Conservation (phyloP, 2,329 filamentous ascomycete genomes). For the Trichoderma koningii region DNA sequence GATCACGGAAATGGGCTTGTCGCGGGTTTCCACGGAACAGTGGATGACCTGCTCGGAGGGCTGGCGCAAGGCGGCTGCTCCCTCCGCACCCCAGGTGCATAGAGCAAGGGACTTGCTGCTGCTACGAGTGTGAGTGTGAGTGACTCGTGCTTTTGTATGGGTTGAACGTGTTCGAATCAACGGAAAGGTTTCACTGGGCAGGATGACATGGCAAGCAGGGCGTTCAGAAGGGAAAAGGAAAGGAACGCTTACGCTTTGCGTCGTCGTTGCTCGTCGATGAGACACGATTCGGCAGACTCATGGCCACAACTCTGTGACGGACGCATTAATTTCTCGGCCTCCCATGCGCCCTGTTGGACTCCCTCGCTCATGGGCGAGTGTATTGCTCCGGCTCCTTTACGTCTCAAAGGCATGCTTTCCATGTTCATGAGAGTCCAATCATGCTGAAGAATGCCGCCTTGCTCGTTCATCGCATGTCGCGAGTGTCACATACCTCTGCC, state of each 20-base stretch:
- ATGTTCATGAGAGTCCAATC: background rate
- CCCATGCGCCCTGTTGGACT: background rate
- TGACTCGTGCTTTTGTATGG: no score
- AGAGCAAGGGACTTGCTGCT: slow-evolving; percentile 47
- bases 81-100: slow-evolving; percentile 62
- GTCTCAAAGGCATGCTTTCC: background rate
- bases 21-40: slow-evolving; percentile 46
- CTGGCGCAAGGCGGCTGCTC: slow-evolving; percentile 42
- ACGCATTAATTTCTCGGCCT: slow-evolving; percentile 19
- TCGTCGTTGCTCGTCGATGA: slow-evolving; percentile 46
- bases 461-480: background rate
- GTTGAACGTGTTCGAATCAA: slow-evolving; percentile 31
- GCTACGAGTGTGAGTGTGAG: background rate
- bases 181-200: slow-evolving; percentile 22
- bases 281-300: slow-evolving; percentile 52
- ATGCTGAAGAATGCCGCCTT: background rate
- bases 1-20: slow-evolving; percentile 50
- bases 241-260: slow-evolving; percentile 46
- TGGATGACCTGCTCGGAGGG: slow-evolving; percentile 35
- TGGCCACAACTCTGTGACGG: slow-evolving; percentile 43
- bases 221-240: slow-evolving; percentile 8
- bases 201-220: slow-evolving; percentile 8
- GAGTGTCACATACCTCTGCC: slow-evolving; percentile 58
- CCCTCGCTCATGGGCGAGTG: background rate
- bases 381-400: background rate